phyloP scores from a whole-genome alignment of 164 flowering plant species.

The Tetrastigma voinierianum region DNA sequence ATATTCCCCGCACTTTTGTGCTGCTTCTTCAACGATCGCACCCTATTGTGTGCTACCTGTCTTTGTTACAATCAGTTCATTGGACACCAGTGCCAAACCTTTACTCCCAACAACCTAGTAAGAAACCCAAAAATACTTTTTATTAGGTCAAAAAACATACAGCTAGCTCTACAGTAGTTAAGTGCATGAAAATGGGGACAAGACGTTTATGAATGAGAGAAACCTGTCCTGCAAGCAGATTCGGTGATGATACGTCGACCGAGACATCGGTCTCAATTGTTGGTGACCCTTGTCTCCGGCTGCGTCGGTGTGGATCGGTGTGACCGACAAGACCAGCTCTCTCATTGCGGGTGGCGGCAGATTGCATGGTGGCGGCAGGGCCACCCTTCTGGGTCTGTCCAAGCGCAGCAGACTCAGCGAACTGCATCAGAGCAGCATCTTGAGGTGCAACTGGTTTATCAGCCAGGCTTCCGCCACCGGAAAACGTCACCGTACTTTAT shows the following conservation, averaged over 20 bases:
- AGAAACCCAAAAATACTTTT: not conserved
- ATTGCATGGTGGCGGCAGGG: slow-evolving; percentile 48
- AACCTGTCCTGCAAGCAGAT: slow-evolving; percentile 54
- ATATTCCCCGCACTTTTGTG: slow-evolving; percentile 44
- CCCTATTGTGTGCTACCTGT: no score
- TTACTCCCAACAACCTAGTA: slow-evolving; percentile 47
- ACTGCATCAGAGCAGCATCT: slow-evolving; percentile 58
- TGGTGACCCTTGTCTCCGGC: slow-evolving; percentile 39
- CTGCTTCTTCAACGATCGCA: no score
- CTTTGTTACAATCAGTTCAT: no score
- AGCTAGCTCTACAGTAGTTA: not conserved
- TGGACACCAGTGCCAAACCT: no score
- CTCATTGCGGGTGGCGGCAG: slow-evolving; percentile 51
- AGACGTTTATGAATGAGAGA: no score
- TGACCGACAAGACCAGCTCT: slow-evolving; percentile 47
- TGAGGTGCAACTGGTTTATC: no score
- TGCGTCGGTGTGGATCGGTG: slow-evolving; percentile 25
- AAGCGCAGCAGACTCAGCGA: slow-evolving; percentile 33
- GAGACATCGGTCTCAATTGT: slow-evolving; percentile 35
- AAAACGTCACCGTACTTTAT: slow-evolving; percentile 53
- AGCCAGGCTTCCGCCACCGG: slow-evolving; percentile 43
- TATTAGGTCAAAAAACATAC: not conserved
- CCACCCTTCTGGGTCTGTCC: slow-evolving; percentile 53
- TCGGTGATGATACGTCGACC: slow-evolving; percentile 41
- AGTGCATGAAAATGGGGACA: not conserved